Conservation (phyloP, 2,329 filamentous ascomycete species). For the Fusarium pseudocircinatum region DNA sequence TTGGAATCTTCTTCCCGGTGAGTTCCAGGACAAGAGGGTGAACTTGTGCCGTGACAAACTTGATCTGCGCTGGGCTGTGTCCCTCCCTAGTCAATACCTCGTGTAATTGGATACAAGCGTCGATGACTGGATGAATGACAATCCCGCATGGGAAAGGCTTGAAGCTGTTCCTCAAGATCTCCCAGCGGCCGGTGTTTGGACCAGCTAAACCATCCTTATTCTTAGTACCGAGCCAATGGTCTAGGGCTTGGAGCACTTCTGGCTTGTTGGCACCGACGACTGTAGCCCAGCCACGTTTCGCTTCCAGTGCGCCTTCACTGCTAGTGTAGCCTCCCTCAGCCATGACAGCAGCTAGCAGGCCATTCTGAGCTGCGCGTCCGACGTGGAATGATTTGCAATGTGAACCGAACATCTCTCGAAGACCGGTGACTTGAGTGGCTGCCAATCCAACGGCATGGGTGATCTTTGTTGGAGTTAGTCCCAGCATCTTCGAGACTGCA, state of each 20-base stretch:
- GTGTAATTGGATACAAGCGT: neutral
- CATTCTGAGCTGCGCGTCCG: neutral
- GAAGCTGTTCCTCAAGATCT: neutral
- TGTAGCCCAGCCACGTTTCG: neutral
- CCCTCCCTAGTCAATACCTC: neutral
- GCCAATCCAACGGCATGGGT: neutral
- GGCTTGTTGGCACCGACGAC: neutral
- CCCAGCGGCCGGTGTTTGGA: neutral
- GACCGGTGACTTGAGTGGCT: neutral
- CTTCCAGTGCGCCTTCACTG: neutral
- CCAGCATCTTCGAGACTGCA: neutral
- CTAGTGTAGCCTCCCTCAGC: neutral
- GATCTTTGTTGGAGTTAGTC: neutral
- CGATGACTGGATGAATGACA: neutral
- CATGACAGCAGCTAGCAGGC: neutral
- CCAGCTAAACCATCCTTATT: neutral
- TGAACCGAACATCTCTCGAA: conserved; percentile 5
- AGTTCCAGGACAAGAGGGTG: neutral
- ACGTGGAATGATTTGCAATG: conserved; percentile 1
- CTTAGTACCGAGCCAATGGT: neutral
- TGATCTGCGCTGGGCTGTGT: neutral
- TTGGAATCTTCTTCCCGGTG: neutral
- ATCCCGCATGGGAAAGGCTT: neutral
- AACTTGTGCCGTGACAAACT: neutral
- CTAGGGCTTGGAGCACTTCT: neutral